Evolutionary conservation across 2,329 filamentous ascomycete species (phyloP).

Genomic region (Pyrenophora teres): DNA sequence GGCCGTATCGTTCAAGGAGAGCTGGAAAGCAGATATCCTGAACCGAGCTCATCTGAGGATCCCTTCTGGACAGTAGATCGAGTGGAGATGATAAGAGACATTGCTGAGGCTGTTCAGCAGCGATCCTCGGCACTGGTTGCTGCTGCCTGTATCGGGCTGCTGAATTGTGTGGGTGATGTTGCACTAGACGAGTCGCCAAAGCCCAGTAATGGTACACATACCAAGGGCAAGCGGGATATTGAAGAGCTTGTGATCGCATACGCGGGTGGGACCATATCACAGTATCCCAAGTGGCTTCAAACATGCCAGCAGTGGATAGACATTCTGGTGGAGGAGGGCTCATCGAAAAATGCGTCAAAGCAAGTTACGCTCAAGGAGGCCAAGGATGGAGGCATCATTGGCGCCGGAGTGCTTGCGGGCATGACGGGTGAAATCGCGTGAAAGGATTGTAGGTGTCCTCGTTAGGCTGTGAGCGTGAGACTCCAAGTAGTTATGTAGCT

Average conservation of each 20-base stretch:
- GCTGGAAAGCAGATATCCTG: slow-evolving; percentile 61
- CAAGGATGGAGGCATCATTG: slow-evolving; percentile 60
- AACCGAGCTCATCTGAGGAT: slow-evolving; percentile 44
- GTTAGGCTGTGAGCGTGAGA: background rate
- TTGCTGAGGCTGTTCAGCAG: slow-evolving; percentile 71
- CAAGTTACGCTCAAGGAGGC: slow-evolving; percentile 59
- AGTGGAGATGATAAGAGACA: slow-evolving; percentile 65
- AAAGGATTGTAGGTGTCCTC: background rate
- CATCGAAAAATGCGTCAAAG: slow-evolving; percentile 41
- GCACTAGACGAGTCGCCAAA: slow-evolving; percentile 35
- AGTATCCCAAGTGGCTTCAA: slow-evolving; percentile 73
- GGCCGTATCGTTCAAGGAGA: slow-evolving; percentile 25
- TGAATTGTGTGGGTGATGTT: slow-evolving; percentile 72
- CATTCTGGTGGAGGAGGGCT: slow-evolving; percentile 54
- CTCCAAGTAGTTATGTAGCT: too few relatives aligned
- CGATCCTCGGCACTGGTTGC: slow-evolving; percentile 76
- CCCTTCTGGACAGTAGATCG: slow-evolving; percentile 64
- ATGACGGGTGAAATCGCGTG: slow-evolving; percentile 44
- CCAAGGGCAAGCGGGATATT: slow-evolving; percentile 28
- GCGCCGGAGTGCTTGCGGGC: slow-evolving; percentile 59
- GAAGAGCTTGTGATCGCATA: slow-evolving; percentile 76
- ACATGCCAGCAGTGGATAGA: slow-evolving; percentile 74
- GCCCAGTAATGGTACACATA: slow-evolving; percentile 24
- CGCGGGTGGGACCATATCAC: slow-evolving; percentile 79
- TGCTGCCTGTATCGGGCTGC: slow-evolving; percentile 70